These are phyloP conservation scores for Trypanosoma grayi DNA, from an alignment of 208 protist species.

Conservation along the genomic window DNA sequence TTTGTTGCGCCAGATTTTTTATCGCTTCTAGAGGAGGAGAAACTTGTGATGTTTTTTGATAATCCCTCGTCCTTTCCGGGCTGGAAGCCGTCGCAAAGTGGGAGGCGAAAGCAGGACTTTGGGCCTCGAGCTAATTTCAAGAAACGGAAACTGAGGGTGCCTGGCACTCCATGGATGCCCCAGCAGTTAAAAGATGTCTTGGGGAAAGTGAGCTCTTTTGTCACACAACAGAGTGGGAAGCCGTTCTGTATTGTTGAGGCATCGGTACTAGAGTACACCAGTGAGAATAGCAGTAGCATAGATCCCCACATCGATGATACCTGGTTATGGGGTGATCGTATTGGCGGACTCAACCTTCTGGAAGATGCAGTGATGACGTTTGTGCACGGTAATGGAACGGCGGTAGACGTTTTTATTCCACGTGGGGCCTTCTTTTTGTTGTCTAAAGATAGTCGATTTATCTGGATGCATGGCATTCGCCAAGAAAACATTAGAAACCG, in stretches of 20 bases:
- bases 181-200: slow-evolving; percentile 42
- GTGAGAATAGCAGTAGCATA: slow-evolving; percentile 58
- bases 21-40: slow-evolving; percentile 41
- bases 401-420: slow-evolving; percentile 68
- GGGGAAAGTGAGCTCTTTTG: slow-evolving; percentile 20
- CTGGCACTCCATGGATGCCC: slow-evolving; percentile 56
- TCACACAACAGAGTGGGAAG: slow-evolving; percentile 29
- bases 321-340: slow-evolving; percentile 88
- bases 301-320: slow-evolving; percentile 91
- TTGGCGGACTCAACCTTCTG: slow-evolving; percentile 75
- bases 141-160: slow-evolving; percentile 70
- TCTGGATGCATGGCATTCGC: slow-evolving; percentile 88
- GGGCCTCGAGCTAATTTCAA: slow-evolving; percentile 87
- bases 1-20: slow-evolving; percentile 48
- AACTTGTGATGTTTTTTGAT: slow-evolving; percentile 60
- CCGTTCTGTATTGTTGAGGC: slow-evolving; percentile 57
- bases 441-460: slow-evolving; percentile 57
- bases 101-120: slow-evolving; percentile 83
- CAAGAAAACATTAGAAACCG: slow-evolving; percentile 51
- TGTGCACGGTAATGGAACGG: slow-evolving; percentile 45
- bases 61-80: slow-evolving; percentile 41
- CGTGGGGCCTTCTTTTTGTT: slow-evolving; percentile 74
- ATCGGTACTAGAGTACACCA: slow-evolving; percentile 74
- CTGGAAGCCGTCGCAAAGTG: slow-evolving; percentile 87
- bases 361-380: slow-evolving; percentile 77